phyloP scores from a whole-genome alignment of 352 stramenopile genomes.

The Pythium chondricola region DNA sequence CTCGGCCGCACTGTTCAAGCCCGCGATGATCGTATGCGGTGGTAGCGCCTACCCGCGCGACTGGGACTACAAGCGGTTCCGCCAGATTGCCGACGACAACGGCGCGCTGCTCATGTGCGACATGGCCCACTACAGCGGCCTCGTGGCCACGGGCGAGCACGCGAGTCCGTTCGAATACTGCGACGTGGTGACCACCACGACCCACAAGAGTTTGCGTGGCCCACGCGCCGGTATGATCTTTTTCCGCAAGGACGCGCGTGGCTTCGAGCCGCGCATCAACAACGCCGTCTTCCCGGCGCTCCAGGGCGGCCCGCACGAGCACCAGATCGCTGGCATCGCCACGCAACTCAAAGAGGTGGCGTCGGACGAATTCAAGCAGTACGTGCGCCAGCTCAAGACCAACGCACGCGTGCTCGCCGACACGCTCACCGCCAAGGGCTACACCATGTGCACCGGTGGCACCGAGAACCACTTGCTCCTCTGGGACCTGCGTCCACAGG shows the following conservation, averaged over 20 bases:
- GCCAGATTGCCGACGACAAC: constrained; percentile 97
- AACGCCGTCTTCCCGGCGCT: constrained; percentile 98
- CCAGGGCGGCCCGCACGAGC: constrained; percentile 96
- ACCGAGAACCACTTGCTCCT: constrained; percentile 99
- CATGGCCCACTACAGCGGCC: constrained; percentile 99
- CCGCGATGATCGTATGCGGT: constrained; percentile 96
- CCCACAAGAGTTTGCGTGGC: constrained; percentile 98
- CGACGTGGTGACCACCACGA: constrained; percentile 99
- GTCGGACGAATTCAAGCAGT: constrained; percentile 96
- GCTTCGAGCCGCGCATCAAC: constrained; percentile 96
- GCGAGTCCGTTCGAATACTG: constrained; percentile 96
- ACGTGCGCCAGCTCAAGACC: constrained; percentile 90
- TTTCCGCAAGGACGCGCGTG: constrained; percentile 93
- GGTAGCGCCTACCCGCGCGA: constrained; percentile 97
- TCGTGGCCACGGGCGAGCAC: constrained; percentile 95
- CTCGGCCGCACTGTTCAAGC: constrained; percentile 95
- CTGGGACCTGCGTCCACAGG: constrained; percentile 95
- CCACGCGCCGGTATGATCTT: constrained; percentile 99
- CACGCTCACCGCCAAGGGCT: constrained; percentile 90
- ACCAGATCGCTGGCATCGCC: constrained; percentile 98
- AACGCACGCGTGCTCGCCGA: constrained; percentile 94
- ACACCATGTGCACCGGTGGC: constrained; percentile 95
- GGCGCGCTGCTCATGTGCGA: constrained; percentile 97
- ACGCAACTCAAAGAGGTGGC: constrained; percentile 97
- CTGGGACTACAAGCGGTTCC: constrained; percentile 97